Conservation (phyloP, 2,329 filamentous ascomycete genomes). For the Fusarium virguliforme region DNA sequence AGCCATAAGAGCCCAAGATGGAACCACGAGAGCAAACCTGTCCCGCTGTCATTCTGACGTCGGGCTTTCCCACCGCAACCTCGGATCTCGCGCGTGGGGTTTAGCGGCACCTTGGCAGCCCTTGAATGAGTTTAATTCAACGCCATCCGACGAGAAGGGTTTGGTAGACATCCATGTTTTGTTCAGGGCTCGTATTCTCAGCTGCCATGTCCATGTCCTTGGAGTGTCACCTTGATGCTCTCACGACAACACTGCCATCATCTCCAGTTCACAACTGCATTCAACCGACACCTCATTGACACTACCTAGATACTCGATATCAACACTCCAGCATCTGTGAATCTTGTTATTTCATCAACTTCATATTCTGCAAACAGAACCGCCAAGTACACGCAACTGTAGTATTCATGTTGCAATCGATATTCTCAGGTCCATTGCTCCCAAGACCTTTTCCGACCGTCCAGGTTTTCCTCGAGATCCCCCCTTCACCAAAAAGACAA, state of each 20-base stretch:
- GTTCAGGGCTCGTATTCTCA: neutral
- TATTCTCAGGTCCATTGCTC: constrained; percentile 30
- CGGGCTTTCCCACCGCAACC: neutral
- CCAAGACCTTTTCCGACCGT: constrained; percentile 31
- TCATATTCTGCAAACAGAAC: neutral
- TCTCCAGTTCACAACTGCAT: neutral
- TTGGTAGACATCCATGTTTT: neutral
- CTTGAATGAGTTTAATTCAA: constrained; percentile 23
- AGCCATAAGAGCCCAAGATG: neutral
- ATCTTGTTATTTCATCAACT: neutral
- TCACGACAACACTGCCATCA: neutral
- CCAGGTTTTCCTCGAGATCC: constrained; percentile 27
- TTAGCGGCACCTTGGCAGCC: constrained; percentile 8
- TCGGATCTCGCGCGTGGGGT: neutral
- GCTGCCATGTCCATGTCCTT: neutral
- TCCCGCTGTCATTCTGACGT: neutral
- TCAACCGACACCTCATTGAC: neutral
- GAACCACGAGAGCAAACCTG: neutral
- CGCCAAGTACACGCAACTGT: constrained; percentile 27
- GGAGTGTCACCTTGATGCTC: neutral
- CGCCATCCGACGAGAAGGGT: neutral
- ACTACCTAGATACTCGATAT: neutral
- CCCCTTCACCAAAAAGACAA: constrained; percentile 40
- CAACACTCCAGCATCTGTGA: neutral
- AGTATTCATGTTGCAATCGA: constrained; percentile 37